Evolutionary conservation across 345 rosid species (phyloP).

Genomic region (Citrus australasica): DNA sequence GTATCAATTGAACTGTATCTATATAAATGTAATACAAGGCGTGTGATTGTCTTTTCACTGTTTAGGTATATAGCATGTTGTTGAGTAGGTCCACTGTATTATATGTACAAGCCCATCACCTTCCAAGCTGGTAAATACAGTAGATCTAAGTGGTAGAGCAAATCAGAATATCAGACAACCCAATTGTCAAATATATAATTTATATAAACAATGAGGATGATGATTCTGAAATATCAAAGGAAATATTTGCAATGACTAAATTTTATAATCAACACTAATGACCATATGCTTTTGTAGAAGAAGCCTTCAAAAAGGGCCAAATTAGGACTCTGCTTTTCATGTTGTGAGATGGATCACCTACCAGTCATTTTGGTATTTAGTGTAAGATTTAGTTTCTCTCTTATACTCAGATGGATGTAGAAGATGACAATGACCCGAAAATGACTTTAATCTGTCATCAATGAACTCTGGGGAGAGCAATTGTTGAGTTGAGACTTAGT

Average conservation of each 20-base stretch:
- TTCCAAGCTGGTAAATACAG: neutral
- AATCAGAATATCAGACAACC: neutral
- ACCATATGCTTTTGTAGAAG: neutral
- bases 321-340: neutral
- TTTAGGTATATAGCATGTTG: neutral
- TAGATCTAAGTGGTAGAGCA: slow-evolving; percentile 1
- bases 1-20: slow-evolving; percentile 5
- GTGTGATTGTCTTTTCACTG: slow-evolving; percentile 21
- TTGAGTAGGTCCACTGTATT: slow-evolving; percentile 9
- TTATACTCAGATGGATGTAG: neutral
- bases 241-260: neutral
- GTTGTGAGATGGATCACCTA: neutral
- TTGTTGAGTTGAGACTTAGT: neutral
- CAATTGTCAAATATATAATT: neutral
- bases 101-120: neutral
- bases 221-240: neutral
- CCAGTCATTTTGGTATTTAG: neutral
- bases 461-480: neutral
- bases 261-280: neutral
- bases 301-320: neutral
- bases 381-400: neutral
- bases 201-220: neutral
- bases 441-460: neutral
- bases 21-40: slow-evolving; percentile 14
- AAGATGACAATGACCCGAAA: slow-evolving; percentile 3